Percentiles rank a stretch among this genome's conserved stretches.
Evolutionary conservation across 345 rosid genomes (phyloP).

Genomic region (Iberis pinnata): DNA sequence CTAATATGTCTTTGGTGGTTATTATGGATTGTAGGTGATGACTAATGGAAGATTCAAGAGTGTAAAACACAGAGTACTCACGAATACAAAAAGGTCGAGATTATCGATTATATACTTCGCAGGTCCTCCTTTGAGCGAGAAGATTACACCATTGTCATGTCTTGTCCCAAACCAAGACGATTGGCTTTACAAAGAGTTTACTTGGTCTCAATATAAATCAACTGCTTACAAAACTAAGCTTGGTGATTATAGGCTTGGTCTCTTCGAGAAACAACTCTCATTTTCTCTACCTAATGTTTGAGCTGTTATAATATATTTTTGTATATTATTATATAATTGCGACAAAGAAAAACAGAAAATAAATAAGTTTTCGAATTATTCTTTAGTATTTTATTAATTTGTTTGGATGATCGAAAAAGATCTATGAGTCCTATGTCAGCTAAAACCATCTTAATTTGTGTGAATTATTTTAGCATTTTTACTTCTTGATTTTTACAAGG

Average conservation of each 20-base stretch:
- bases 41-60: conserved; percentile 88
- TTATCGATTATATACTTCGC: conserved; percentile 84
- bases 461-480: too few species aligned
- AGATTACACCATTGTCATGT: conserved; percentile 50
- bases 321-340: too few species aligned
- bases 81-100: conserved; percentile 50
- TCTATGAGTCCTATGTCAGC: too few species aligned
- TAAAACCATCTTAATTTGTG: too few species aligned
- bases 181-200: conserved; percentile 63
- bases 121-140: conserved; percentile 66
- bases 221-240: conserved; percentile 56
- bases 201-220: conserved; percentile 78
- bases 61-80: conserved; percentile 75
- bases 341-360: too few species aligned
- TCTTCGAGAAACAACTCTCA: too few species aligned
- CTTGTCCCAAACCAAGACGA: conserved; percentile 50
- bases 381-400: too few species aligned
- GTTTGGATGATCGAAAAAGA: too few species aligned
- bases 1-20: neutral
- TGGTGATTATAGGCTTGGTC: conserved; percentile 64
- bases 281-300: too few species aligned
- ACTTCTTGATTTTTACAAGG: too few species aligned
- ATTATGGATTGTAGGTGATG: conserved; percentile 60
- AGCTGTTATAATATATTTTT: too few species aligned
- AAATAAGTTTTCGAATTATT: too few species aligned